Evolutionary conservation across 805 yeast genomes (phyloP), one percentile per base, ranked within the genome.

Genomic region (Ogataea kodamae): DNA sequence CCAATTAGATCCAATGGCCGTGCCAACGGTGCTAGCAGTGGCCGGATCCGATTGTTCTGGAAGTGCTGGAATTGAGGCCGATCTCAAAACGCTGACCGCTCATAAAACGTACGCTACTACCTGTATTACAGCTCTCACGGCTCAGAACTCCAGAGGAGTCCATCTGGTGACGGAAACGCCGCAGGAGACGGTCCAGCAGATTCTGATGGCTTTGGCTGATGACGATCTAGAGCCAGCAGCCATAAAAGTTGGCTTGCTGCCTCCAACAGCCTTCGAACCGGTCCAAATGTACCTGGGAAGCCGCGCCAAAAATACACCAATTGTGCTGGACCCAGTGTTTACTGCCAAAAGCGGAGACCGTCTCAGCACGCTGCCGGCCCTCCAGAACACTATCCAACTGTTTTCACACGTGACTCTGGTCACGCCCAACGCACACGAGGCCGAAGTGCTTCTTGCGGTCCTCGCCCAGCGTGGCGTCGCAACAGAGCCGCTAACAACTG

Each of bases 11-110:
- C 49, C 49, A 6, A 26, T 18, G n/a, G 13, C 12, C 6, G 23
- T 67, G 15, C 65, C 67, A 3, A 60, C 64, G 1, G 74, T 72
- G 1, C 48, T 72, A 37, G 65, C 73, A 0, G 61, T 72, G 27
- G 87, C 88, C 3, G 95, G 95, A 0, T 80, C 90, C 0, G 96
- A 87, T 54, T 74, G 79, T 25, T 81, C 92, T 3, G 96, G 96
- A 3, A 96, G 96, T 6, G 96, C 96, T 1, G 96, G 96, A 3
- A 78, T 87, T 28, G 96, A 87, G 55, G 96, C 96, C 1, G 96
- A 87, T 55, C 53, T 87, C 25, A 87, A 87, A 59, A 78, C 96
- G 1, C 73, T 87, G 35, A 69, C 83, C 2, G 84, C 81, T 1
- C 86, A 83, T 51, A 73, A 74, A n/a, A 86, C 86, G 28, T 87